These are phyloP conservation scores for Cardamine resedifolia DNA, from an alignment of 345 rosid species.

Conservation along the genomic window DNA sequence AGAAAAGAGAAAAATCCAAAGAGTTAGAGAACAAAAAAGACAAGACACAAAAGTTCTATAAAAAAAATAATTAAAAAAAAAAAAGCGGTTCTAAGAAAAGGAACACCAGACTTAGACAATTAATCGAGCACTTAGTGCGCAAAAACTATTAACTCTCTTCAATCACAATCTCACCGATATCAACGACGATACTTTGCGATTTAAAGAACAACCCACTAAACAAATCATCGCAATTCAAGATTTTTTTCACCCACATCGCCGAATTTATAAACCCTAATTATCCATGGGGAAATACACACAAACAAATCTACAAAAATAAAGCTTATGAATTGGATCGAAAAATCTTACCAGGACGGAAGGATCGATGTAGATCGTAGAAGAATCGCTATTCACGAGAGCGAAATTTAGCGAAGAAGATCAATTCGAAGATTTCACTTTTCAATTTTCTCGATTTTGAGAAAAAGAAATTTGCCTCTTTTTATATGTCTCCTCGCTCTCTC, in stretches of 20 bases:
- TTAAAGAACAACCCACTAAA: no score
- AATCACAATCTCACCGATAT: no score
- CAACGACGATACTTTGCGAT: no score
- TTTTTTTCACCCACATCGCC: neutral
- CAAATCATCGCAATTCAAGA: neutral
- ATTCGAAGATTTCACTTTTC: constrained; percentile 15
- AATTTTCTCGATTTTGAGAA: no score
- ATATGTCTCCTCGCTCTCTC: no score
- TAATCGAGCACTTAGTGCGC: no score
- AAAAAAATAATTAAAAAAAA: neutral
- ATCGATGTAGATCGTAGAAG: constrained; percentile 14
- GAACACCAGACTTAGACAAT: constrained; percentile 29
- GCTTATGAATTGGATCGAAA: neutral
- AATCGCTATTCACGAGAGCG: constrained; percentile 25
- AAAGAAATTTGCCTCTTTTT: no score
- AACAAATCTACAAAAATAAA: constrained; percentile 2
- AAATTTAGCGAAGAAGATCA: constrained; percentile 20
- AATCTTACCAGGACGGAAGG: constrained; percentile 8
- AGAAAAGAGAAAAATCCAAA: no score
- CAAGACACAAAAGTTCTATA: no score
- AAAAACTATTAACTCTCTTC: no score
- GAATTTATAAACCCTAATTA: constrained; percentile 13
- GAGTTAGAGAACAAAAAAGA: no score
- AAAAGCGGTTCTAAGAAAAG: neutral
- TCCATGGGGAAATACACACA: neutral